Base-by-base conservation (phyloP, 2,329 filamentous ascomycete species). In the Colletotrichum shisoi region DNA sequence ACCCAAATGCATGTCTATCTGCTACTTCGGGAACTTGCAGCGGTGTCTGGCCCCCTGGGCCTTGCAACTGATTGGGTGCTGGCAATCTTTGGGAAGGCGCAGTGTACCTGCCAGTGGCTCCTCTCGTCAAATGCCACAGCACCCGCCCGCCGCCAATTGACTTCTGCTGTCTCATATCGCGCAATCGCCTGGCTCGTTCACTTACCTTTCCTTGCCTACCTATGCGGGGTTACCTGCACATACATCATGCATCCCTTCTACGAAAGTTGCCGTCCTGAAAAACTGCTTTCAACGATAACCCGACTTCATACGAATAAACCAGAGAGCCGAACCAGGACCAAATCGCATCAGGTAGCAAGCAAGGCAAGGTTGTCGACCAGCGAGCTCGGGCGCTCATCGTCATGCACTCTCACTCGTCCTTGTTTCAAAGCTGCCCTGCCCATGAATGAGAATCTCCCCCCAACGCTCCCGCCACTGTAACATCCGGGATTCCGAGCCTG, bases 371-470 rank as follows among this genome's bases (percentile, higher is more conserved):
- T 67, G 31, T 48, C 53, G 53, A 49, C 34, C 31, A 59, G 60
- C 63, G 63, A 63, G 60, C 60, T 67, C 60, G 64, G 60, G 53
- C 64, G 42, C 53, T 34, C 53, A 46, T 67, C 63, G 59, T 63
- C 60, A 67, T 67, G 64, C 64, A 34, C 60, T 67, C 46, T 48
- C 40, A 49, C 46, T 63, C 53, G 53, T 53, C 53, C 60, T 46
- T 67, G 64, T 67, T 67, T 67, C 64, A 67, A 31, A 66, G 53
- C 46, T 48, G 64, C 64, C 64, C 64, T 63, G 40, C 44, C 54
- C 64, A 67, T 49, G 60, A 42, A 67, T 63, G 53, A 58, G 24
- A 58, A 34, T 6, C 6, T 53, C 48, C 60, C 60, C 46, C 53
- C 60, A 27, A 57, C 53, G 57, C 46, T 39, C 53, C 64, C 46